Percentiles rank a stretch among this genome's conserved stretches.
phyloP scores from a whole-genome alignment of 371 early-diverging fungal genomes.

The Mortierella sp. region DNA sequence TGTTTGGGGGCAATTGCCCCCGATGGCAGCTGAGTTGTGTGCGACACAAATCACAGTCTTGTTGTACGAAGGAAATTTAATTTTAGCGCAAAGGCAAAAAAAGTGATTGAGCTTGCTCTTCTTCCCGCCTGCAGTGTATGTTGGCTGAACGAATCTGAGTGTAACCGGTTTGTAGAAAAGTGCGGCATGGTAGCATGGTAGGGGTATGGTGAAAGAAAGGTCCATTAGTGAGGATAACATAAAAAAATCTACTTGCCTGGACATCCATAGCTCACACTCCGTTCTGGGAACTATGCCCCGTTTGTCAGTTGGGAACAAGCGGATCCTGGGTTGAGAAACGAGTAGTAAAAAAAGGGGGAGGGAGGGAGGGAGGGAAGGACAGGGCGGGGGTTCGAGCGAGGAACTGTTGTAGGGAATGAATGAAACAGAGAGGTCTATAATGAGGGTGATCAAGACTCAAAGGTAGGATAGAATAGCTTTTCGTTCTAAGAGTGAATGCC shows the following conservation, averaged over 20 bases:
- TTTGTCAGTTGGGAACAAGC: neutral
- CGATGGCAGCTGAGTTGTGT: neutral
- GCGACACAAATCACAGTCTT: neutral
- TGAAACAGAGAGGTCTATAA: neutral
- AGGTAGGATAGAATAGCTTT: neutral
- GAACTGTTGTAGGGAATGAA: neutral
- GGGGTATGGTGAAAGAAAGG: neutral
- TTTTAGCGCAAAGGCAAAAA: conserved; percentile 13
- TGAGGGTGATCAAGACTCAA: neutral
- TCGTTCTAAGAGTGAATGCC: neutral
- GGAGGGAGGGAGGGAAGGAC: neutral
- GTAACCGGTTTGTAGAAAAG: too few relatives aligned
- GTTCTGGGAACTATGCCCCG: neutral
- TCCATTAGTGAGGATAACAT: neutral
- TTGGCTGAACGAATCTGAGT: too few relatives aligned
- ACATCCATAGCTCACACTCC: conserved; percentile 29
- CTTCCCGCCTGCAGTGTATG: too few relatives aligned
- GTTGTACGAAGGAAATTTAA: conserved; percentile 6
- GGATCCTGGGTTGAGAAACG: neutral
- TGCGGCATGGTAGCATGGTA: too few relatives aligned
- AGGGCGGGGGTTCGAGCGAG: neutral
- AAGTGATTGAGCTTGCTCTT: neutral
- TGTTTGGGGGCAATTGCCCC: neutral
- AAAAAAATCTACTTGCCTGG: conserved; percentile 18
- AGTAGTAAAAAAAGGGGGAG: neutral